These are phyloP conservation scores for Aegilops umbellulata DNA, from an alignment of 176 grass and related monocot genomes.

Conservation along the genomic window DNA sequence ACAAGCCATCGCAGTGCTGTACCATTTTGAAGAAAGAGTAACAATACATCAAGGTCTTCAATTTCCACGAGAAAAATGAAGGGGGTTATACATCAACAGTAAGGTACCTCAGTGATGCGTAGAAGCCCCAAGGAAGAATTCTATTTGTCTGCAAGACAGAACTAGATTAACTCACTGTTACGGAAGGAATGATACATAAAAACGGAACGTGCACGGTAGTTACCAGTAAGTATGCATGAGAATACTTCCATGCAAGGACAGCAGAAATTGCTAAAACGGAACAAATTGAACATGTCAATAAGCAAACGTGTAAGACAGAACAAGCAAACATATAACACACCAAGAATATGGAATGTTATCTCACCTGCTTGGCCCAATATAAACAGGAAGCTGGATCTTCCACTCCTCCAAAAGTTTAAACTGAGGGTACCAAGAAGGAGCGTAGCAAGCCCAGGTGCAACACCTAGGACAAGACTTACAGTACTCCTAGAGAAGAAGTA, in stretches of 20 bases:
- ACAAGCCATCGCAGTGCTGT: conserved; percentile 52
- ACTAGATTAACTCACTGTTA: conserved; percentile 5
- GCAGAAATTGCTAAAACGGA: conserved; percentile 48
- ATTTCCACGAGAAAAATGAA: neutral
- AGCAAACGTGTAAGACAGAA: neutral
- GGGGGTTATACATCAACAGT: neutral
- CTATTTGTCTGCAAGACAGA: conserved; percentile 51
- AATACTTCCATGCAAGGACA: conserved; percentile 58
- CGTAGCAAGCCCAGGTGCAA: conserved; percentile 45
- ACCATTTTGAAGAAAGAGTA: conserved; percentile 7
- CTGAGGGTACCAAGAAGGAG: conserved; percentile 52
- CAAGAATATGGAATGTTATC: neutral
- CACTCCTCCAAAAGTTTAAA: conserved; percentile 63
- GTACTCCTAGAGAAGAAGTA: conserved; percentile 66
- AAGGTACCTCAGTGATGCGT: conserved; percentile 57
- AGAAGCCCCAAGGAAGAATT: conserved; percentile 66
- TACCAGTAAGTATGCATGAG: conserved; percentile 61
- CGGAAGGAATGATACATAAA: neutral
- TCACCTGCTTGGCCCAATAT: conserved; percentile 68
- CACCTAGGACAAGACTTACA: conserved; percentile 52
- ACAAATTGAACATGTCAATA: neutral
- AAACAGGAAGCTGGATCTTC: conserved; percentile 55
- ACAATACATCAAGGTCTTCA: neutral
- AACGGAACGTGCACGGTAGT: neutral
- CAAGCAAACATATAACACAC: neutral